Base-by-base conservation (phyloP, 2,329 filamentous ascomycete genomes). In the Colletotrichum tofieldiae region DNA sequence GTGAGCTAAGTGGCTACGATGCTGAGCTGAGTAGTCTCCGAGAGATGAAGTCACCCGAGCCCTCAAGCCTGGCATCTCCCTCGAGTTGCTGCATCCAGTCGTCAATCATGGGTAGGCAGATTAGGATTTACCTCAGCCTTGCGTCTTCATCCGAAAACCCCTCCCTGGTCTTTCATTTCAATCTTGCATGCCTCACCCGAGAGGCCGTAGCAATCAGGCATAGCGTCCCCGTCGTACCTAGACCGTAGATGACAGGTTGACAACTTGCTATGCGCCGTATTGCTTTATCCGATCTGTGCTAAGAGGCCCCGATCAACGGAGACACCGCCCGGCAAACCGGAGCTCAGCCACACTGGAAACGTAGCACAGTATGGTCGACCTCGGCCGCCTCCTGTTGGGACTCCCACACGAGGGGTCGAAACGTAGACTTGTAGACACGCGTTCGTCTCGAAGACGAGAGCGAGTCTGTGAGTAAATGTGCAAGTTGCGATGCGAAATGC, bases 331-430 rank as follows among this genome's bases (percentile, higher is more conserved):
- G 54, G 67, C 61, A 67, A 39, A 37, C 67, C 67, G 56, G 49
- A 66, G 71, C 71, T 71, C 71, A 73, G 71, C 71, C 71, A 71
- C 67, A 58, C 61, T 73, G 54, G 37, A 56, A 60, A 71, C 60
- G 67, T 63, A 71, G 62, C 39, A 64, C 49, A 29, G 39, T 55
- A 23, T 59, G 45, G 56, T 43, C 52, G 45, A 41, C 67, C 54
- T 32, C 56, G 62, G 63, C 49, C 47, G 61, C 55, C 56, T 66
- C 62, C 63, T 61, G 41, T 67, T 52, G 55, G 55, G 37, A 47
- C 16, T 43, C 54, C 35, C 41, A 56, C 54, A 56, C 26, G 54
- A 41, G 37, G 14, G 47, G 20, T 63, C 62, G 61, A 62, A 58
- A 58, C 56, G 39, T n/a, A 12, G 9, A 6, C 9, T 41, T 20